phyloP scores from a whole-genome alignment of 2,329 filamentous ascomycete species.

The Neobulgaria alba region DNA sequence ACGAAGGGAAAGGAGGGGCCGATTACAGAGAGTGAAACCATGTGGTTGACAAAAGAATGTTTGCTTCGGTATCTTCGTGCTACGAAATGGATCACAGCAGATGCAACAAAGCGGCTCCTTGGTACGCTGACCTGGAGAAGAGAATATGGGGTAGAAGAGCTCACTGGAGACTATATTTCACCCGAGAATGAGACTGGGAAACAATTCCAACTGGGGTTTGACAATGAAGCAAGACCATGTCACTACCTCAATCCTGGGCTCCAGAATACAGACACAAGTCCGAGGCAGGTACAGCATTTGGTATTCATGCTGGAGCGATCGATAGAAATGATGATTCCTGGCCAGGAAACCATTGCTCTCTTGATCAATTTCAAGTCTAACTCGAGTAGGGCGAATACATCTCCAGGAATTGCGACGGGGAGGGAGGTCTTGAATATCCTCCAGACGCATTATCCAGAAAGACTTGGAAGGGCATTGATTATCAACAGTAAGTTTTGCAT shows the following conservation, averaged over 20 bases:
- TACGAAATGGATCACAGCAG: constrained; percentile 75
- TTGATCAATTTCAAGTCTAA: constrained; percentile 87
- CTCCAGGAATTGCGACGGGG: constrained; percentile 65
- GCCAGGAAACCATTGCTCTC: constrained; percentile 78
- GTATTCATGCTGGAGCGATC: constrained; percentile 93
- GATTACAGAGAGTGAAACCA: constrained; percentile 69
- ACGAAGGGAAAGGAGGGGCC: constrained; percentile 51
- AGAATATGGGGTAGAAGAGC: constrained; percentile 70
- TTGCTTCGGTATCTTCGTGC: constrained; percentile 87
- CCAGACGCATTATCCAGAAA: constrained; percentile 92
- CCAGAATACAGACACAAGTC: constrained; percentile 84
- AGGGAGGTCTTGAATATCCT: constrained; percentile 83
- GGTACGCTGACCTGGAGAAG: constrained; percentile 80
- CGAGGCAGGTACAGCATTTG: constrained; percentile 84
- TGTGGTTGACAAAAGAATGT: constrained; percentile 90
- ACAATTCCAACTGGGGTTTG: constrained; percentile 81
- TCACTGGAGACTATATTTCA: constrained; percentile 80
- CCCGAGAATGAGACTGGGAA: constrained; percentile 96
- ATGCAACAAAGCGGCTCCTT: constrained; percentile 71
- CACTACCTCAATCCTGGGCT: constrained; percentile 82
- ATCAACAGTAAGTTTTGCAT: constrained; percentile 67
- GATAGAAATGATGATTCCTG: constrained; percentile 77
- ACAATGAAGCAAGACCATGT: constrained; percentile 77
- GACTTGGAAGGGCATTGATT: constrained; percentile 79
- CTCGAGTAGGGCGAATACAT: constrained; percentile 63